Evolutionary conservation across 306 rosid species (phyloP).

Genomic region (Acacia crassicarpa): DNA sequence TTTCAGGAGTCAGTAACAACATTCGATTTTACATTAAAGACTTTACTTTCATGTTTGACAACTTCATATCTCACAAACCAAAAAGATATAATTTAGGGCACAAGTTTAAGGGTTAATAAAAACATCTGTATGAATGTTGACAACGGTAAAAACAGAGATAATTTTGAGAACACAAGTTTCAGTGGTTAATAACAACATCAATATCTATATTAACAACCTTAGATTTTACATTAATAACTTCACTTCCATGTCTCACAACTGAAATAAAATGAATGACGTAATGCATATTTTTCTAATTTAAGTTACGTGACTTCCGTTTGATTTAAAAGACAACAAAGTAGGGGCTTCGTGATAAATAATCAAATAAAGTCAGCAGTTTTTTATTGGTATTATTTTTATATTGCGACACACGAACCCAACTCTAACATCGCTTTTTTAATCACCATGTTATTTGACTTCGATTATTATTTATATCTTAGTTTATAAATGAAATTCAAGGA

Average conservation of each 20-base stretch:
- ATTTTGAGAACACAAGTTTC: too few relatives aligned
- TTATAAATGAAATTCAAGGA: neutral
- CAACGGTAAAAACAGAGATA: too few relatives aligned
- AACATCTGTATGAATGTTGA: too few relatives aligned
- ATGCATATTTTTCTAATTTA: neutral
- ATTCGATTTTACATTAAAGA: too few relatives aligned
- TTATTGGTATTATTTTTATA: neutral
- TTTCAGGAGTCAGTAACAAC: too few relatives aligned
- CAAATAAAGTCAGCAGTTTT: neutral
- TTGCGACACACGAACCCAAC: neutral
- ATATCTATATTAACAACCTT: too few relatives aligned
- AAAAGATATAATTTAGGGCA: too few relatives aligned
- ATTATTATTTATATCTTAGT: neutral
- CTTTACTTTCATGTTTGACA: too few relatives aligned
- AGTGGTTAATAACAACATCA: too few relatives aligned
- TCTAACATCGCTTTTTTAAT: neutral
- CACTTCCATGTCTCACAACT: neutral
- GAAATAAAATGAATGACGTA: neutral
- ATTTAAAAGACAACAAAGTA: neutral
- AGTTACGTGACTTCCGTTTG: neutral
- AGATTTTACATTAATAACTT: too few relatives aligned
- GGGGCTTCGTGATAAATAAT: neutral
- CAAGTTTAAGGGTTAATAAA: too few relatives aligned
- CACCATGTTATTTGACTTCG: neutral
- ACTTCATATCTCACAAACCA: too few relatives aligned